Evolutionary conservation across 2,329 filamentous ascomycete species (phyloP).

Genomic region (Cadophora malorum): DNA sequence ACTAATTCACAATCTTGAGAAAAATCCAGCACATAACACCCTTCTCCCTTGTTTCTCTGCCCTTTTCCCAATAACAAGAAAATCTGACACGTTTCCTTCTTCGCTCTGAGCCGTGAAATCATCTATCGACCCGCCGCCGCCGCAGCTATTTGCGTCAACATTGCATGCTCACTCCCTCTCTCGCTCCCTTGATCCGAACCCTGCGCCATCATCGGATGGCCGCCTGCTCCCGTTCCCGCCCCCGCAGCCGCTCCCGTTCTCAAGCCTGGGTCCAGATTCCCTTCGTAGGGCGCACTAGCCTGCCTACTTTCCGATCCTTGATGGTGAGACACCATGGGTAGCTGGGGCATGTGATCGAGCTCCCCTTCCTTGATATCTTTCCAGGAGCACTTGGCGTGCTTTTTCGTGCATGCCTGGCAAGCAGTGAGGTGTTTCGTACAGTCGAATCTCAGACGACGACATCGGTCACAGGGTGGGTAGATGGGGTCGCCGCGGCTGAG

Average conservation of each 20-base stretch:
- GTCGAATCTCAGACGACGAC: slow-evolving; percentile 78
- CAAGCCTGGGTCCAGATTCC: slow-evolving; percentile 5
- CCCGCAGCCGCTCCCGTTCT: not conserved
- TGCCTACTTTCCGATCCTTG: slow-evolving; percentile 1
- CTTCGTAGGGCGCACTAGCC: not conserved
- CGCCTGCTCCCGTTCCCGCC: not conserved
- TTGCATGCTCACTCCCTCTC: slow-evolving; percentile 29
- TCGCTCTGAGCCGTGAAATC: not conserved
- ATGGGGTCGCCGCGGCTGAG: slow-evolving; percentile 76
- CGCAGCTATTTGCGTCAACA: slow-evolving; percentile 38
- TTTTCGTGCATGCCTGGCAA: slow-evolving; percentile 86
- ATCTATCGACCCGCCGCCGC: slow-evolving; percentile 30
- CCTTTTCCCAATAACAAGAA: not conserved
- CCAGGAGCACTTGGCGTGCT: slow-evolving; percentile 90
- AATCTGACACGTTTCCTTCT: not conserved
- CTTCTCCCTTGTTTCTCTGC: not conserved
- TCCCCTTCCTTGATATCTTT: slow-evolving; percentile 80
- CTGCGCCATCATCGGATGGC: slow-evolving; percentile 4
- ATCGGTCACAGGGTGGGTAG: slow-evolving; percentile 83
- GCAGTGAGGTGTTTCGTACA: slow-evolving; percentile 87
- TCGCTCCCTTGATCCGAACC: slow-evolving; percentile 12
- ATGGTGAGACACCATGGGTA: not conserved
- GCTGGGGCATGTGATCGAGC: slow-evolving; percentile 30
- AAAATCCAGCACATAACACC: not conserved
- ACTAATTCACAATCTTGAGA: not conserved